These are phyloP conservation scores for Boletus rubropictus DNA, from an alignment of 768 basidiomycete species.

Conservation along the genomic window DNA sequence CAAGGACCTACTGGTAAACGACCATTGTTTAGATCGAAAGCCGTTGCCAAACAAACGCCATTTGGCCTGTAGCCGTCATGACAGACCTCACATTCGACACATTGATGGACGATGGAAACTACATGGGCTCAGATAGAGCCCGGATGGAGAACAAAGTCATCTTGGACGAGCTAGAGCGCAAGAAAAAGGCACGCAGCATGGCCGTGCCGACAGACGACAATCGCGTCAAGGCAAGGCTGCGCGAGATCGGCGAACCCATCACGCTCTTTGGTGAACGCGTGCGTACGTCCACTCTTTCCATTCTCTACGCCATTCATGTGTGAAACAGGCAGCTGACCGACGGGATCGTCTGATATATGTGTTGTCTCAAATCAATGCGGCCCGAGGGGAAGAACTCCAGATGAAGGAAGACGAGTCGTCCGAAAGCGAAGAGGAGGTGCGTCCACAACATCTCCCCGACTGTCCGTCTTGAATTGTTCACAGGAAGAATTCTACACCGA, in stretches of 20 bases:
- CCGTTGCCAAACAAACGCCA: conserved; percentile 33
- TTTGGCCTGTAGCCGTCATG: conserved; percentile 36
- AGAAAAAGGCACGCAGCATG: conserved; percentile 88
- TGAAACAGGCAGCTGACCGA: conserved; percentile 81
- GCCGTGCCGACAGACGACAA: conserved; percentile 97
- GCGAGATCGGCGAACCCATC: conserved; percentile 95
- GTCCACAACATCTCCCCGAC: conserved; percentile 11
- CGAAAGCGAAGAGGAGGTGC: conserved; percentile 73
- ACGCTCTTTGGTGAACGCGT: conserved; percentile 97
- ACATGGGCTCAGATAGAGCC: conserved; percentile 67
- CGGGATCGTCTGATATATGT: conserved; percentile 94
- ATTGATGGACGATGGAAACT: conserved; percentile 73
- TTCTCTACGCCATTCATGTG: conserved; percentile 11
- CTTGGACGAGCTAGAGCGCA: conserved; percentile 93
- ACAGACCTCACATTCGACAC: conserved; percentile 72
- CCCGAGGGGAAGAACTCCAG: conserved; percentile 72
- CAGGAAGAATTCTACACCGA: conserved; percentile 95
- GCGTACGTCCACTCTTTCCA: conserved; percentile 32
- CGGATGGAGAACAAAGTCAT: conserved; percentile 79
- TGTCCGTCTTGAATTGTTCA: conserved; percentile 6
- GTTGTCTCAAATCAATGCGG: conserved; percentile 87
- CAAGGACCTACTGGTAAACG: not conserved
- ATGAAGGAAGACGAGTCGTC: conserved; percentile 65
- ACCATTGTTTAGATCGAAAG: conserved; percentile 30
- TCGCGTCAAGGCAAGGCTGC: conserved; percentile 79